Base-by-base conservation (phyloP, 257 asterid species). In the Solanum habrochaites region DNA sequence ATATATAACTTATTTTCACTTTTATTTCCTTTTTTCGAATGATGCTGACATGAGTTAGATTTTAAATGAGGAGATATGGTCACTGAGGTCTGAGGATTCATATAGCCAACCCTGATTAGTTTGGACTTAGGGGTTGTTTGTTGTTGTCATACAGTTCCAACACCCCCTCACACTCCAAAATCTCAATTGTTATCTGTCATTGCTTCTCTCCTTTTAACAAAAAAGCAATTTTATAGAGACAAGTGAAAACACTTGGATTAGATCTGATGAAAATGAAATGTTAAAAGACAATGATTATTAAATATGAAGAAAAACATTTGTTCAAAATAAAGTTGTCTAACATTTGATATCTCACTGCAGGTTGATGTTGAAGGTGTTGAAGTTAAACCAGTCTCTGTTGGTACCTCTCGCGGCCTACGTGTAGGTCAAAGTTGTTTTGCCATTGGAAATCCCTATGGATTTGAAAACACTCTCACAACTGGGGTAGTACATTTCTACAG, bases 341-440 rank as follows among this genome's bases (percentile, higher is more conserved):
- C 27, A 15, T 20, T 10, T 18, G 11, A 47, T 27, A 47, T 80
- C 39, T 25, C 13, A 47, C 16, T 74, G 81, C 94, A 96, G 99
- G 96, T 96, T 88, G 94, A 92, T 92, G 93, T 90, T 27, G 90
- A 86, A 70, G 96, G 94, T 25, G 90, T 88, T 74, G 97, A 95
- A 91, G 89, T 96, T 58, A 96, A 91, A 85, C 98, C 98, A 4
- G 91, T 87, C 71, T 90, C 86, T 77, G 84, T 96, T 21, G 98
- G 98, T 85, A 90, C 87, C 56, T 96, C 99, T 56, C 86, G 83
- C 31, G 94, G 89, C 64, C 72, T 96, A 85, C 94, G 67, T 88
- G 99, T 95, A 32, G 98, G 99, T 66, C 98, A 95, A 91, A 95
- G 96, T 91, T 95, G 99, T 90, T 93, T 92, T 58, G 97, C 98